These are phyloP conservation scores for Tranzscheliella williamsii DNA, from an alignment of 1,284 basidiomycete genomes.

Conservation along the genomic window DNA sequence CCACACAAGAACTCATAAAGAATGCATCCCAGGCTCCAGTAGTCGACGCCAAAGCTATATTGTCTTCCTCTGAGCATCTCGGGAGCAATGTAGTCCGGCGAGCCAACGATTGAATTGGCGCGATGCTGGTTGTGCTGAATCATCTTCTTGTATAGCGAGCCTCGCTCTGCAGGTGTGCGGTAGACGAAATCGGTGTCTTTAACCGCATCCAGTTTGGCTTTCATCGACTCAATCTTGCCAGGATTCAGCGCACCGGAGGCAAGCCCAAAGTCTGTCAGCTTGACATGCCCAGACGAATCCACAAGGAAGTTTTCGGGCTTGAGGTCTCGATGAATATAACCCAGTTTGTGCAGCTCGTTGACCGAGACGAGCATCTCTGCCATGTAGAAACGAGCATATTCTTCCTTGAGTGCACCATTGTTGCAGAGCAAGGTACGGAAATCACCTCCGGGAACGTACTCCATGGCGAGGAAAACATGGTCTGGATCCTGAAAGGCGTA, in stretches of 20 bases:
- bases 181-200: slow-evolving; percentile 90
- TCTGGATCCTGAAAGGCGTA: slow-evolving; percentile 60
- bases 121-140: slow-evolving; percentile 83
- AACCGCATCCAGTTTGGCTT: slow-evolving; percentile 93
- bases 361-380: slow-evolving; percentile 60
- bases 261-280: slow-evolving; percentile 96
- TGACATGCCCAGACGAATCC: slow-evolving; percentile 92
- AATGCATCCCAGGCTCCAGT: slow-evolving; percentile 98
- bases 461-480: slow-evolving; percentile 63
- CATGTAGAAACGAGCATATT: slow-evolving; percentile 60
- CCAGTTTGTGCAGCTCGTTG: slow-evolving; percentile 56
- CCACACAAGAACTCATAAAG: slow-evolving; percentile 85
- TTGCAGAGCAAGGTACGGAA: slow-evolving; percentile 61
- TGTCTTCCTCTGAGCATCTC: slow-evolving; percentile 93
- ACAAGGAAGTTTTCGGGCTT: slow-evolving; percentile 99
- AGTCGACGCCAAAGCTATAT: slow-evolving; percentile 94
- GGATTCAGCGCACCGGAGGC: slow-evolving; percentile 96
- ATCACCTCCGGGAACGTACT: slow-evolving; percentile 64
- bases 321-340: slow-evolving; percentile 78
- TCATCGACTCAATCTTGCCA: slow-evolving; percentile 89
- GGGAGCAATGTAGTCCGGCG: slow-evolving; percentile 80
- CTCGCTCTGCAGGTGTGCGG: slow-evolving; percentile 89
- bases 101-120: slow-evolving; percentile 96
- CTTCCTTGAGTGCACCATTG: slow-evolving; percentile 63
- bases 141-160: slow-evolving; percentile 91